Conservation (phyloP, 345 rosid genomes). For the Leavenworthia alabamica region DNA sequence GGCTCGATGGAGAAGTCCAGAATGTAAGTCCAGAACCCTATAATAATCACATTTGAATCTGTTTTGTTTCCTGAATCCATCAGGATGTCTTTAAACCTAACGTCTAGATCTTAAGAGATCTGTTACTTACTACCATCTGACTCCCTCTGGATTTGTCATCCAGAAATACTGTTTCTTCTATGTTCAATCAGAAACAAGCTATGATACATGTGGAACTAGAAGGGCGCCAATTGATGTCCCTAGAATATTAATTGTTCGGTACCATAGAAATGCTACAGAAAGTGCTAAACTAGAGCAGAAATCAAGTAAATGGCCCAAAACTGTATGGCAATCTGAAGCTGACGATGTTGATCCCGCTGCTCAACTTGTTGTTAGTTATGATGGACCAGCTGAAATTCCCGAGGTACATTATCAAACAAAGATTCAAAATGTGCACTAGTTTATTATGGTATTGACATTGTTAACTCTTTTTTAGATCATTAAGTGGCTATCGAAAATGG, state of each 20-base stretch:
- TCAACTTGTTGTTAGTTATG: conserved; percentile 84
- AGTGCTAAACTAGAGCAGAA: conserved; percentile 38
- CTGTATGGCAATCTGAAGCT: conserved; percentile 45
- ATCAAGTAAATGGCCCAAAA: conserved; percentile 47
- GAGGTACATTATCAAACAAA: conserved; percentile 36
- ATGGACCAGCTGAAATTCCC: conserved; percentile 60
- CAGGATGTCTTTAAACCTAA: neutral
- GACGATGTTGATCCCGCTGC: conserved; percentile 73
- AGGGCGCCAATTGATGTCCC: conserved; percentile 65
- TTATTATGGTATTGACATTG: neutral
- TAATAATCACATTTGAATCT: neutral
- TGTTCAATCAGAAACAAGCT: conserved; percentile 69
- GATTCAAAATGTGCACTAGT: neutral
- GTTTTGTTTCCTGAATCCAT: conserved; percentile 4
- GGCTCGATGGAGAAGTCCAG: conserved; percentile 96
- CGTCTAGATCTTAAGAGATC: neutral
- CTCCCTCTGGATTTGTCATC: conserved; percentile 17
- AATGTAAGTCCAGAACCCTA: conserved; percentile 40
- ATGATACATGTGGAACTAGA: conserved; percentile 90
- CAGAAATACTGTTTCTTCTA: conserved; percentile 90
- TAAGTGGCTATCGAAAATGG: conserved; percentile 65
- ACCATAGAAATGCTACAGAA: conserved; percentile 62
- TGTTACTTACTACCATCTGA: neutral
- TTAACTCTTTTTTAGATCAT: conserved; percentile 45
- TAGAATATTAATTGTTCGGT: conserved; percentile 67